A percentile compares a stretch with the other conserved stretches of the same genome.
phyloP scores from a whole-genome alignment of 108 stramenopile genomes.

The Cyclotella cryptica region DNA sequence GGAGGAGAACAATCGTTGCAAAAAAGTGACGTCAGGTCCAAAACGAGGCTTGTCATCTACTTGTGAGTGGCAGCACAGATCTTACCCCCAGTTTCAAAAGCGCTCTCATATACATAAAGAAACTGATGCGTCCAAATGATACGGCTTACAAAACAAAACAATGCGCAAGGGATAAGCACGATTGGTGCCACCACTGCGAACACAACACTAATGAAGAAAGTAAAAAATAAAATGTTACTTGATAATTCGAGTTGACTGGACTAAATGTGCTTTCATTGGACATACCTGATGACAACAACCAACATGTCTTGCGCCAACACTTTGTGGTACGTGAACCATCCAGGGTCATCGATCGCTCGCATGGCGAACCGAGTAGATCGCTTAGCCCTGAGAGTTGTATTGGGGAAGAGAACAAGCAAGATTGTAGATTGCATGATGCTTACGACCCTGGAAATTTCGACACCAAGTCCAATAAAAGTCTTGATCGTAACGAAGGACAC shows the following conservation, averaged over 20 bases:
- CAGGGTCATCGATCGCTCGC: slow-evolving; percentile 90
- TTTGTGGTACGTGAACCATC: slow-evolving; percentile 93
- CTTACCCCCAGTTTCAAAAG: slow-evolving; percentile 91
- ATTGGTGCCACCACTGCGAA: slow-evolving; percentile 93
- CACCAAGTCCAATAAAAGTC: slow-evolving; percentile 86
- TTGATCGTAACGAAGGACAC: slow-evolving; percentile 91
- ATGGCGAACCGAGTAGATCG: slow-evolving; percentile 68
- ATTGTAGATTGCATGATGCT: slow-evolving; percentile 69
- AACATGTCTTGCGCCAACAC: slow-evolving; percentile 94
- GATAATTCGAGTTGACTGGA: too few relatives aligned
- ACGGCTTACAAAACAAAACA: slow-evolving; percentile 82
- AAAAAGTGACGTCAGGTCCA: background rate
- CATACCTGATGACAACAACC: slow-evolving; percentile 76
- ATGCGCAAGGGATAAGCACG: slow-evolving; percentile 81
- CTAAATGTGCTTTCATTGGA: too few relatives aligned
- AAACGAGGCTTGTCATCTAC: too few relatives aligned
- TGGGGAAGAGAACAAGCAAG: slow-evolving; percentile 71
- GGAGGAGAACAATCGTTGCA: background rate
- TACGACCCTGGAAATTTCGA: slow-evolving; percentile 83
- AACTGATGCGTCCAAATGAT: slow-evolving; percentile 94
- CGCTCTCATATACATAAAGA: slow-evolving; percentile 90
- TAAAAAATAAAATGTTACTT: too few relatives aligned
- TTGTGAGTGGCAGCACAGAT: too few relatives aligned
- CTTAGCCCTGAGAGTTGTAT: slow-evolving; percentile 78
- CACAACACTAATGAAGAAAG: slow-evolving; percentile 54